Percentiles rank a stretch among this genome's conserved stretches.
Evolutionary conservation across 306 rosid genomes (phyloP).

Genomic region (Crataegus laevigata): DNA sequence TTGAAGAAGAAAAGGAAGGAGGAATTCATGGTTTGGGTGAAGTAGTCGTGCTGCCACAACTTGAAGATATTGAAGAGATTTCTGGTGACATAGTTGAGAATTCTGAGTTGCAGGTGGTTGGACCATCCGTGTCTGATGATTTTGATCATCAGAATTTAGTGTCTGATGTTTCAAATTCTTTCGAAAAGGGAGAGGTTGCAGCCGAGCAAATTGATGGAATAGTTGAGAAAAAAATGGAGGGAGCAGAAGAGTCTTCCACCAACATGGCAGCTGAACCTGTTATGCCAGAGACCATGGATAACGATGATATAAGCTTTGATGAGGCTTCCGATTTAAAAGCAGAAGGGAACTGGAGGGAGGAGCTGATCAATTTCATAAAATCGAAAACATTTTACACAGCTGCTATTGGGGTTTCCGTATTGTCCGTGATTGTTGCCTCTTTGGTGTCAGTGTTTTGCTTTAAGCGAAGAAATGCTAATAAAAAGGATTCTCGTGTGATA

Average conservation of each 20-base stretch:
- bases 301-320: background rate
- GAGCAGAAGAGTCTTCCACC: background rate
- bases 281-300: background rate
- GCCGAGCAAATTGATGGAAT: conserved; percentile 2
- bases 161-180: background rate
- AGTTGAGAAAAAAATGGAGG: conserved; percentile 8
- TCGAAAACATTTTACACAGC: background rate
- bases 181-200: background rate
- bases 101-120: background rate
- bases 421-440: conserved; percentile 4
- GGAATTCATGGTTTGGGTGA: conserved; percentile 2
- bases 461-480: conserved; percentile 2
- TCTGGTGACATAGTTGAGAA: background rate
- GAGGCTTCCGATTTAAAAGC: background rate
- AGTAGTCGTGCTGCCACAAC: background rate
- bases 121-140: background rate
- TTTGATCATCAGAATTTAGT: background rate
- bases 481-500: conserved; percentile 2
- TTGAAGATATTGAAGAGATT: background rate
- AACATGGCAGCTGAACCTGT: background rate
- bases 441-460: background rate
- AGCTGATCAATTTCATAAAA: conserved; percentile 4
- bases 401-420: conserved; percentile 14
- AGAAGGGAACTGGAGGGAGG: background rate
- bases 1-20: background rate